These are phyloP conservation scores for Pseudogymnoascus sp. DNA, from an alignment of 2,329 filamentous ascomycete genomes.

Conservation along the genomic window DNA sequence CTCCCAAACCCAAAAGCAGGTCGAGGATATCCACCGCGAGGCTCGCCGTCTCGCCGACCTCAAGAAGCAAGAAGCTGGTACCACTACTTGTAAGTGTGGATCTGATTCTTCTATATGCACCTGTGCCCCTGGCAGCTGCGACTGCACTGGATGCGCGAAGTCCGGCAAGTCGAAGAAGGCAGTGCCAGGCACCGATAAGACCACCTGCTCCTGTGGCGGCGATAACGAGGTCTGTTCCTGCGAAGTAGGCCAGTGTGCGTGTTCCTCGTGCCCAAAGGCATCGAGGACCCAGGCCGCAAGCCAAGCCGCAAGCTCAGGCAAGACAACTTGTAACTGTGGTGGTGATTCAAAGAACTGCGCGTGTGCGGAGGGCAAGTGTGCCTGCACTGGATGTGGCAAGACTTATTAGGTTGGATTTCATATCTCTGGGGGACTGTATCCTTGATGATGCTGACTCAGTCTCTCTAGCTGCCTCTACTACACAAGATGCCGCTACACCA, in stretches of 20 bases:
- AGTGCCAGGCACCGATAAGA: slow-evolving; percentile 31
- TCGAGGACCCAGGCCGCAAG: slow-evolving; percentile 29
- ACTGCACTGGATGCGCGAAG: slow-evolving; percentile 31
- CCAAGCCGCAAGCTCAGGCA: slow-evolving; percentile 32
- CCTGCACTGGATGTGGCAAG: slow-evolving; percentile 1
- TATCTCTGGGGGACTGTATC: slow-evolving; percentile 19
- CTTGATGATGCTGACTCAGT: slow-evolving; percentile 16
- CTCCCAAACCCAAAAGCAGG: slow-evolving; percentile 73
- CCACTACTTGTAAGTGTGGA: slow-evolving; percentile 31
- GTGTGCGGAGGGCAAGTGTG: slow-evolving; percentile 32
- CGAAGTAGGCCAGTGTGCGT: slow-evolving; percentile 31
- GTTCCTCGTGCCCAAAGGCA: slow-evolving; percentile 24
- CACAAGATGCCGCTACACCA: slow-evolving; percentile 17
- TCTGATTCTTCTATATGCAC: slow-evolving; percentile 29
- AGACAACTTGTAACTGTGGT: slow-evolving; percentile 34
- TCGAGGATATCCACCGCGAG: slow-evolving; percentile 88
- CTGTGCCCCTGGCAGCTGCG: slow-evolving; percentile 33
- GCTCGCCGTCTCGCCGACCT: slow-evolving; percentile 80
- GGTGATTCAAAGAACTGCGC: slow-evolving; percentile 33
- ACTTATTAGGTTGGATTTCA: slow-evolving; percentile 10
- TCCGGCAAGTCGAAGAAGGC: slow-evolving; percentile 32
- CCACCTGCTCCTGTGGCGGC: slow-evolving; percentile 33
- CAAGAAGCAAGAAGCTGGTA: slow-evolving; percentile 61
- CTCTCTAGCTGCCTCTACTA: slow-evolving; percentile 18
- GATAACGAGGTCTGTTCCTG: slow-evolving; percentile 30